Percentiles rank a stretch among this genome's conserved stretches.
Evolutionary conservation across 306 rosid species (phyloP).

Genomic region (Cicer judaicum): DNA sequence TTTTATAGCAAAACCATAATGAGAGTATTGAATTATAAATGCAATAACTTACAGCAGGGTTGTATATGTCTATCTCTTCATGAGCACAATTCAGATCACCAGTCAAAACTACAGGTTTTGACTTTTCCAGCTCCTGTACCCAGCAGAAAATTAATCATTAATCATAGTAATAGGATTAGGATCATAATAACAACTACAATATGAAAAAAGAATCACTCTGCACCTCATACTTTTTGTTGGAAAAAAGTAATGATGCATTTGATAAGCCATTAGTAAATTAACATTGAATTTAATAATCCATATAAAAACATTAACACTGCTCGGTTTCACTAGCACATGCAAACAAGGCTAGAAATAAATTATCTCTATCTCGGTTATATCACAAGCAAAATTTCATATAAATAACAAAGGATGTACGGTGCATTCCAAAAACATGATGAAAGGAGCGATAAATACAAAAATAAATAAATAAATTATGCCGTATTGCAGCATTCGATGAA

Average conservation of each 20-base stretch:
- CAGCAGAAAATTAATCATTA: slow-evolving; percentile 42
- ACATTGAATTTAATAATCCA: neutral
- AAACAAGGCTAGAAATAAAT: slow-evolving; percentile 6
- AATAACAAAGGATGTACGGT: slow-evolving; percentile 19
- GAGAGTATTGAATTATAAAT: slow-evolving; percentile 31
- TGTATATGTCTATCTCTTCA: slow-evolving; percentile 89
- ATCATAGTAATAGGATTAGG: neutral
- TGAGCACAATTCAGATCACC: slow-evolving; percentile 98
- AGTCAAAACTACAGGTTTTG: slow-evolving; percentile 87
- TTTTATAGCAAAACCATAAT: too few species aligned
- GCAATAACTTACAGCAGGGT: slow-evolving; percentile 80
- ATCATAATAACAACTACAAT: neutral
- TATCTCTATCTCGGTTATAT: neutral
- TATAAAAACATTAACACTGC: neutral
- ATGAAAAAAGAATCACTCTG: slow-evolving; percentile 1
- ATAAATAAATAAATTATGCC: neutral
- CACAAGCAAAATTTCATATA: slow-evolving; percentile 18
- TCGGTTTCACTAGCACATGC: neutral
- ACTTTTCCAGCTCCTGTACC: slow-evolving; percentile 88
- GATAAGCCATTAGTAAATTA: neutral
- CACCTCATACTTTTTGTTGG: neutral
- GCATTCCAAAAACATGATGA: neutral
- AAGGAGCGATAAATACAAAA: slow-evolving; percentile 10
- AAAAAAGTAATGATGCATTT: slow-evolving; percentile 13
- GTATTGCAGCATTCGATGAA: slow-evolving; percentile 9